These are phyloP conservation scores for Ocimum tenuiflorum DNA, from an alignment of 257 asterid species.

Conservation along the genomic window DNA sequence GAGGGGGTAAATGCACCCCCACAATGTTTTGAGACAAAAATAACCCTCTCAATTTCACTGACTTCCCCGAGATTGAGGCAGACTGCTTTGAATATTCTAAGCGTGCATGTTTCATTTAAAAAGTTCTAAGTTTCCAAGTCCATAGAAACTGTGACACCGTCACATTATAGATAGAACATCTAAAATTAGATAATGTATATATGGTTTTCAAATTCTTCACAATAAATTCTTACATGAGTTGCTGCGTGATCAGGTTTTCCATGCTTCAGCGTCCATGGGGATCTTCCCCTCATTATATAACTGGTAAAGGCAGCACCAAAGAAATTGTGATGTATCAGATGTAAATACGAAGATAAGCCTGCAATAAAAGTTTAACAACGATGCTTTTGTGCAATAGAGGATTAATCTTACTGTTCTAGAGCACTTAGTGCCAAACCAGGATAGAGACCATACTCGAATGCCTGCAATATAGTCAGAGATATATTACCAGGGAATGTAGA, in stretches of 20 bases:
- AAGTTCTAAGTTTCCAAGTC: no score
- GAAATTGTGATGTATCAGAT: slow-evolving; percentile 1
- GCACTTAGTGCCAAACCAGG: slow-evolving; percentile 87
- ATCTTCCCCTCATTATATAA: slow-evolving; percentile 75
- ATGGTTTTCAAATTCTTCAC: not conserved
- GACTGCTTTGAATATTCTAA: no score
- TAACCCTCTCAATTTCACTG: no score
- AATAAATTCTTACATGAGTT: slow-evolving; percentile 48
- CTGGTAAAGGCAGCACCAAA: slow-evolving; percentile 35
- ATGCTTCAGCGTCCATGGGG: slow-evolving; percentile 90
- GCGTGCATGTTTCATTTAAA: no score
- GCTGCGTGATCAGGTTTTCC: slow-evolving; percentile 91
- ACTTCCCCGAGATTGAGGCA: no score
- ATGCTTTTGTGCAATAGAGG: slow-evolving; percentile 5
- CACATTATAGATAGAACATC: not conserved
- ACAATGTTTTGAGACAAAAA: no score
- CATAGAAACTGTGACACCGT: no score
- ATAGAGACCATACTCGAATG: slow-evolving; percentile 80
- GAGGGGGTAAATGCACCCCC: no score
- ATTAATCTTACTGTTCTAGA: slow-evolving; percentile 66
- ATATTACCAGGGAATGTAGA: slow-evolving; percentile 2
- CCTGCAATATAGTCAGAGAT: slow-evolving; percentile 44
- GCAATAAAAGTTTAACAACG: not conserved
- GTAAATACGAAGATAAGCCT: not conserved
- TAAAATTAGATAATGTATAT: not conserved